Evolutionary conservation across 2,329 filamentous ascomycete species (phyloP).

Genomic region (Fusarium redolens): DNA sequence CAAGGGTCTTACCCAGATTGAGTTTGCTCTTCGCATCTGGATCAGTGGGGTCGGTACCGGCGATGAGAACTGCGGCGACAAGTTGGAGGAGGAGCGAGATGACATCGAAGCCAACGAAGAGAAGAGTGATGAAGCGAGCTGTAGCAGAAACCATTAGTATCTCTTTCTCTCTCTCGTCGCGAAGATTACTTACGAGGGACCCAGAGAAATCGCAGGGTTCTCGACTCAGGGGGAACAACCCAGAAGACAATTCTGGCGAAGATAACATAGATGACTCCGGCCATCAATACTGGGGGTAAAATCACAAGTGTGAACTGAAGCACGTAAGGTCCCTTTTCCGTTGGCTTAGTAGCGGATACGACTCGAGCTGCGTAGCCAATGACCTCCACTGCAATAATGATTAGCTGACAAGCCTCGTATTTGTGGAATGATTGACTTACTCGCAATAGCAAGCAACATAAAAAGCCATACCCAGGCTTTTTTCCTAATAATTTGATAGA

Average conservation of each 20-base stretch:
- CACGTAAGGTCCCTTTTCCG: constrained; percentile 30
- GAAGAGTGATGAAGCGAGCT: constrained; percentile 47
- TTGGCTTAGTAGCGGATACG: constrained; percentile 24
- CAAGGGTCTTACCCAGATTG: constrained; percentile 30
- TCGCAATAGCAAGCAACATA: constrained; percentile 32
- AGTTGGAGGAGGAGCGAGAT: constrained; percentile 54
- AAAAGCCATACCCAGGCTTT: constrained; percentile 37
- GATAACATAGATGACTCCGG: constrained; percentile 42
- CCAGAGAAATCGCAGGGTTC: constrained; percentile 35
- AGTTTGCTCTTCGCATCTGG: constrained; percentile 46
- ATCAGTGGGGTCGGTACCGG: constrained; percentile 49
- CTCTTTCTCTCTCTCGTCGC: fast-evolving
- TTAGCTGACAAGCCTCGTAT: background rate
- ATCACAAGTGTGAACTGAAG: constrained; percentile 41
- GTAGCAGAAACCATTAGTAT: fast-evolving
- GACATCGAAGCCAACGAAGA: constrained; percentile 56
- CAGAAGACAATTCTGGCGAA: constrained; percentile 40
- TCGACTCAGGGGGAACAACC: constrained; percentile 36
- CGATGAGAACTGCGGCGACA: constrained; percentile 54
- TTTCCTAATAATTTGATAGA: constrained; percentile 35
- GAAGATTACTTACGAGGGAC: constrained; percentile 28
- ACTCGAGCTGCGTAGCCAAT: constrained; percentile 32
- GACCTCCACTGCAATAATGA: constrained; percentile 14
- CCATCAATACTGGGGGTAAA: constrained; percentile 40
- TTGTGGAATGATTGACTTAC: background rate